These are phyloP conservation scores for Furcasterigmium sp. DNA, from an alignment of 2,329 filamentous ascomycete species.

Conservation along the genomic window DNA sequence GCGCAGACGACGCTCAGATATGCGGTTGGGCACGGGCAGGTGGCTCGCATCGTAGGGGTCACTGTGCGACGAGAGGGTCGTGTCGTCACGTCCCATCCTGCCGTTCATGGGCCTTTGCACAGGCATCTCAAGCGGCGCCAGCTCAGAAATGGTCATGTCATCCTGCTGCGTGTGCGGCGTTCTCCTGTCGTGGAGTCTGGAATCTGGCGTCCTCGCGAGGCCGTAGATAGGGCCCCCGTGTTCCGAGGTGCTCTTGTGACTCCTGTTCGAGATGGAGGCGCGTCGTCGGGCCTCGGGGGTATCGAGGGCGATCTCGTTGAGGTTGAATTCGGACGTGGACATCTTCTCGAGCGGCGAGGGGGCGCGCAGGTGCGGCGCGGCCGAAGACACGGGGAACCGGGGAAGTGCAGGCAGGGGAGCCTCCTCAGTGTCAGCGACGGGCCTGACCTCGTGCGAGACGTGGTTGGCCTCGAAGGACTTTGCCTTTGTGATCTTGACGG, in stretches of 20 bases:
- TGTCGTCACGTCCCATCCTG: constrained; percentile 9
- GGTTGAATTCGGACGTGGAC: constrained; percentile 9
- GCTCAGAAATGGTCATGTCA: constrained; percentile 1
- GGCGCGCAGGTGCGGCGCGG: constrained; percentile 13
- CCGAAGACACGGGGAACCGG: constrained; percentile 7
- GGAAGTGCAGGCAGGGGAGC: constrained; percentile 1
- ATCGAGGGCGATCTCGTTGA: constrained; percentile 9
- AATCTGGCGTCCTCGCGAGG: constrained; percentile 1
- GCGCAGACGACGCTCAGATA: constrained; percentile 8
- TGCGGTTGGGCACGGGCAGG: constrained; percentile 8
- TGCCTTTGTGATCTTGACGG: constrained; percentile 18
- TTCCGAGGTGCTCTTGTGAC: constrained; percentile 4
- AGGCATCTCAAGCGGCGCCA: constrained; percentile 1
- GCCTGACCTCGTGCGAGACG: not conserved
- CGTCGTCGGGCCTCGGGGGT: constrained; percentile 12
- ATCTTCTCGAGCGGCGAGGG: constrained; percentile 12
- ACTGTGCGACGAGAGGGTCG: constrained; percentile 12
- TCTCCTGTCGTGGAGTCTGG: constrained; percentile 5
- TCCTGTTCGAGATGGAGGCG: constrained; percentile 19
- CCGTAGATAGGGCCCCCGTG: constrained; percentile 4
- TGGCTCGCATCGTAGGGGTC: constrained; percentile 9
- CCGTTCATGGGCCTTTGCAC: not conserved
- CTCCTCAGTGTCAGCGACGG: constrained; percentile 1
- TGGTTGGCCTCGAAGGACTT: constrained; percentile 19
- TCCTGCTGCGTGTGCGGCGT: not conserved